Percentiles rank a stretch among this genome's conserved stretches.
phyloP scores from a whole-genome alignment of 2,329 filamentous ascomycete species.

The Leptodontidium sp. region DNA sequence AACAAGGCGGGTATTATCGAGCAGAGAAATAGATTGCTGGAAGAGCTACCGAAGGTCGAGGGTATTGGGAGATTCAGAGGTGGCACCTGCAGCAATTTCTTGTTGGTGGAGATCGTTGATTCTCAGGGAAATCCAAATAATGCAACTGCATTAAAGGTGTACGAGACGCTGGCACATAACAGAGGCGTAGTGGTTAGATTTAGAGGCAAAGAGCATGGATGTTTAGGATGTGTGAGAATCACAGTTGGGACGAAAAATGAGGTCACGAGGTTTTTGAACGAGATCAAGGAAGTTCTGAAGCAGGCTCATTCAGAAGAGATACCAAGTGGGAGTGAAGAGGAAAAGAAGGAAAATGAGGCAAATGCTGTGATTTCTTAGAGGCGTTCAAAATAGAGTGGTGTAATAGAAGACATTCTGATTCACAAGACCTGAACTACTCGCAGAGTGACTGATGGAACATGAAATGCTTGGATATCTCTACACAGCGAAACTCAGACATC shows the following conservation, averaged over 20 bases:
- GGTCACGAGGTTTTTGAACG: constrained; percentile 78
- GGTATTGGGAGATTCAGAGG: constrained; percentile 85
- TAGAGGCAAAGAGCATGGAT: constrained; percentile 90
- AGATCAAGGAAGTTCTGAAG: constrained; percentile 58
- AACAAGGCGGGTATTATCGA: constrained; percentile 75
- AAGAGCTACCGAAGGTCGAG: constrained; percentile 75
- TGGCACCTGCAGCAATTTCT: constrained; percentile 84
- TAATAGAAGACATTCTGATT: background rate
- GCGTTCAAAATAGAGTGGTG: constrained; percentile 6
- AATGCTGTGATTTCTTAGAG: constrained; percentile 41
- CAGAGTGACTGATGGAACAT: too few relatives aligned
- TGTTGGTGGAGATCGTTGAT: constrained; percentile 89
- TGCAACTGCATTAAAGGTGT: constrained; percentile 77
- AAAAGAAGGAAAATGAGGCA: constrained; percentile 39
- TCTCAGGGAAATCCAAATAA: constrained; percentile 79
- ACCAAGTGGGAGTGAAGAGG: constrained; percentile 28
- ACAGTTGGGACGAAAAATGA: constrained; percentile 92
- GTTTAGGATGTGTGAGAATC: constrained; percentile 86
- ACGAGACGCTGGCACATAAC: constrained; percentile 83
- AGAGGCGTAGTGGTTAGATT: constrained; percentile 94
- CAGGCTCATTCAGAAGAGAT: constrained; percentile 35
- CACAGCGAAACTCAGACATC: too few relatives aligned
- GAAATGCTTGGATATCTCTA: too few relatives aligned
- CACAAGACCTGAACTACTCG: too few relatives aligned
- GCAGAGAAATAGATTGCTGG: constrained; percentile 80